These are phyloP conservation scores for Viola pubescens DNA, from an alignment of 441 rosid genomes.

Conservation along the genomic window DNA sequence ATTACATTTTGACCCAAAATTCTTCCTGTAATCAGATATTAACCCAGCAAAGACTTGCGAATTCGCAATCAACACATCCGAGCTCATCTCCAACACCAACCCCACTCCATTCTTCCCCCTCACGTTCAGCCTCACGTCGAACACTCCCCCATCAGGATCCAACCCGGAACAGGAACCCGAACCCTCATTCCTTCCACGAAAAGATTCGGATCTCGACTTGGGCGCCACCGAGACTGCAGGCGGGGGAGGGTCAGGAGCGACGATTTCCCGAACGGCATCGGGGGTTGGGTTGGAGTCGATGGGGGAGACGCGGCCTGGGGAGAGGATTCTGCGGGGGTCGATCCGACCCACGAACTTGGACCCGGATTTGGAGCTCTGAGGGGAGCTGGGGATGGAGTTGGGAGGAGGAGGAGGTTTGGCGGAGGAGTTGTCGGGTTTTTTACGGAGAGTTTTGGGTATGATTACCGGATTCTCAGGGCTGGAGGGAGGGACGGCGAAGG, in stretches of 20 bases:
- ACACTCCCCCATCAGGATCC: constrained; percentile 20
- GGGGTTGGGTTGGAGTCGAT: constrained; percentile 51
- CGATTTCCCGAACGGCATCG: constrained; percentile 16
- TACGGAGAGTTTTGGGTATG: constrained; percentile 21
- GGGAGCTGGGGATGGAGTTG: constrained; percentile 42
- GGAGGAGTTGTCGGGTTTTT: constrained; percentile 25
- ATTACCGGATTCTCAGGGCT: constrained; percentile 54
- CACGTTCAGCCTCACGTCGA: constrained; percentile 60
- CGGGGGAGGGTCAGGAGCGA: constrained; percentile 17
- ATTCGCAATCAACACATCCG: constrained; percentile 48
- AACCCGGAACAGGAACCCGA: constrained; percentile 16
- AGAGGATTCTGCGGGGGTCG: constrained; percentile 75
- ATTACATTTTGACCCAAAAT: constrained; percentile 14
- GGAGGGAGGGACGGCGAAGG: constrained; percentile 54
- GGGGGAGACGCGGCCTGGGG: constrained; percentile 89
- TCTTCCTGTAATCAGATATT: constrained; percentile 27
- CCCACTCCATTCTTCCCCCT: constrained; percentile 60
- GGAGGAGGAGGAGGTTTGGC: too few species aligned
- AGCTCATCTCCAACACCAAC: constrained; percentile 60
- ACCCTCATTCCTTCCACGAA: constrained; percentile 27
- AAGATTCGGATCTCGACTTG: constrained; percentile 39
- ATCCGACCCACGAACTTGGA: constrained; percentile 54
- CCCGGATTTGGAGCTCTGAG: constrained; percentile 61
- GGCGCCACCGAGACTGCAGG: constrained; percentile 18
- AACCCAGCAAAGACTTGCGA: constrained; percentile 51